These are phyloP conservation scores for Paraphaeosphaeria minitans DNA, from an alignment of 2,329 filamentous ascomycete species.

Conservation along the genomic window DNA sequence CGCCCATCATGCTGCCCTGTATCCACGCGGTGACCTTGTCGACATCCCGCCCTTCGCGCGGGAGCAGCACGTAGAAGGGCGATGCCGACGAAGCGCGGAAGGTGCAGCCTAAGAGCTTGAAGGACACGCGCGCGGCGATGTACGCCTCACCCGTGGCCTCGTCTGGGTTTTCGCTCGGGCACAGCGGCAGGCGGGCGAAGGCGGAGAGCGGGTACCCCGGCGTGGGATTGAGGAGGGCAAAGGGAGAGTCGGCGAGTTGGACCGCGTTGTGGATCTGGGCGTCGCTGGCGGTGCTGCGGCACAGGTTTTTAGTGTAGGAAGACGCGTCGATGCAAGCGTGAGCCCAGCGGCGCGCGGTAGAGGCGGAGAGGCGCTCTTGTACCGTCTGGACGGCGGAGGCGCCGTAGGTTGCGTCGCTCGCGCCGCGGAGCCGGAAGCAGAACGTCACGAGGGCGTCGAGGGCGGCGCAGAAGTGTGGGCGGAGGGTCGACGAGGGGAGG, in stretches of 20 bases:
- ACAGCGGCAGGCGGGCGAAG: conserved; percentile 34
- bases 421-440: conserved; percentile 33
- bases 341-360: conserved; percentile 29
- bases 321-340: conserved; percentile 24
- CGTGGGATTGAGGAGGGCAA: conserved; percentile 17
- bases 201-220: conserved; percentile 18
- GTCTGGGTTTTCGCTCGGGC: conserved; percentile 22
- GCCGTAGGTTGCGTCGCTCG: conserved; percentile 26
- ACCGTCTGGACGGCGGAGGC: conserved; percentile 26
- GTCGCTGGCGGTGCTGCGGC: conserved; percentile 27
- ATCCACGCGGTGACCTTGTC: conserved; percentile 30
- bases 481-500: conserved; percentile 25
- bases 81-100: conserved; percentile 24
- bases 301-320: conserved; percentile 28
- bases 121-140: conserved; percentile 28
- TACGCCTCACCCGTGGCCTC: conserved; percentile 16
- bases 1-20: conserved; percentile 40
- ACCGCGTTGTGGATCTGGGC: conserved; percentile 29
- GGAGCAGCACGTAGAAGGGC: conserved; percentile 30
- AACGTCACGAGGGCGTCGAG: conserved; percentile 39
- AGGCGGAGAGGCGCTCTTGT: conserved; percentile 29
- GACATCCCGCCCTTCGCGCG: conserved; percentile 13
- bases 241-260: conserved; percentile 35
- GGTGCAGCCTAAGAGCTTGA: conserved; percentile 21
- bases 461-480: conserved; percentile 29